Percentiles rank a stretch among this genome's conserved stretches.
These are phyloP conservation scores for Termitomyces sp. DNA, from an alignment of 768 basidiomycete genomes.

Conservation along the genomic window DNA sequence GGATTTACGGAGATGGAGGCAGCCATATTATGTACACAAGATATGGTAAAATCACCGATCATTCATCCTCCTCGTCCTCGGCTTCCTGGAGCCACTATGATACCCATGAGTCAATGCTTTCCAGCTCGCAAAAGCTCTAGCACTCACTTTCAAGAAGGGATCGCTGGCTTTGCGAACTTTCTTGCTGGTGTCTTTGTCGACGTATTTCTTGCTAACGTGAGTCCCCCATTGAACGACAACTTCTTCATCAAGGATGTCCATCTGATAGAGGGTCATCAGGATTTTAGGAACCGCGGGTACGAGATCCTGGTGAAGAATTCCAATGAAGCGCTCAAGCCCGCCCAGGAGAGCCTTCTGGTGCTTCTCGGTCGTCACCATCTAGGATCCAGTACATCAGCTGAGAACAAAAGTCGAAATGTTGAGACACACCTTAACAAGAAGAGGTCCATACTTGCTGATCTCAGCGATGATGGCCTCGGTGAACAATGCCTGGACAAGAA, in stretches of 20 bases:
- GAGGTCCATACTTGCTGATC: constrained; percentile 59
- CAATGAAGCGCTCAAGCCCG: constrained; percentile 85
- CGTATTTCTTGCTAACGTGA: constrained; percentile 95
- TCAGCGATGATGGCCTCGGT: constrained; percentile 67
- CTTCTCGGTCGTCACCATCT: constrained; percentile 92
- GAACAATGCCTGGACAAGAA: constrained; percentile 84
- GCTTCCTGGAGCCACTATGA: constrained; percentile 85
- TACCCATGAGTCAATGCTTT: constrained; percentile 7
- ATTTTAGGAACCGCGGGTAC: constrained; percentile 80
- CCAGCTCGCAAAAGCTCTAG: neutral
- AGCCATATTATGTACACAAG: neutral
- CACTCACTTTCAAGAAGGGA: constrained; percentile 85
- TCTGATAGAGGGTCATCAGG: constrained; percentile 92
- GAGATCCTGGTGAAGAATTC: constrained; percentile 70
- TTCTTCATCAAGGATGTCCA: constrained; percentile 90
- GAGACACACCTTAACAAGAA: constrained; percentile 72
- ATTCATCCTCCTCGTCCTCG: constrained; percentile 59
- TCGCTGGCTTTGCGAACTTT: constrained; percentile 94
- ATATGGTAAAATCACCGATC: neutral
- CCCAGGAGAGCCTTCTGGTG: constrained; percentile 94
- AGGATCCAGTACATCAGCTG: constrained; percentile 10
- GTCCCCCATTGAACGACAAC: constrained; percentile 91
- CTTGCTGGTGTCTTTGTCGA: constrained; percentile 93
- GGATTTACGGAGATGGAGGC: neutral
- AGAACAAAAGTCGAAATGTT: neutral